Conservation (phyloP, 192 early-diverging fungal genomes). For the Gigaspora rosea region DNA sequence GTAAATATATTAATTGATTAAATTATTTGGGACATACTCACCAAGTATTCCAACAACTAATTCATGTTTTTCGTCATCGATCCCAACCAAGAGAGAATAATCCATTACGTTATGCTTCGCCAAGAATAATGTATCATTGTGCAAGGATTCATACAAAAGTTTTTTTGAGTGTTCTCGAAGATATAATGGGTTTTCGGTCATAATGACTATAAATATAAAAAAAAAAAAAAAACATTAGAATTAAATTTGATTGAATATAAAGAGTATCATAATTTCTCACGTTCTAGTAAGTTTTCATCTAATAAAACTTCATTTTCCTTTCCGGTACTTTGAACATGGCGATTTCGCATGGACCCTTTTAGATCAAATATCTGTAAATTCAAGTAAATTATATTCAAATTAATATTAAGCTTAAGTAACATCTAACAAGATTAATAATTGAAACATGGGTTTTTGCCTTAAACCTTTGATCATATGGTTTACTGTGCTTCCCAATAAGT, state of each 20-base stretch:
- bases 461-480: no score
- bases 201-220: constrained; percentile 43
- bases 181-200: constrained; percentile 86
- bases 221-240: background rate
- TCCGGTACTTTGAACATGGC: constrained; percentile 87
- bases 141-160: constrained; percentile 79
- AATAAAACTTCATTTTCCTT: constrained; percentile 83
- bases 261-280: constrained; percentile 40
- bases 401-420: no score
- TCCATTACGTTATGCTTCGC: constrained; percentile 97
- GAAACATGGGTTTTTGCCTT: no score
- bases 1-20: background rate
- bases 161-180: constrained; percentile 90
- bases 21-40: constrained; percentile 40
- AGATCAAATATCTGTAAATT: constrained; percentile 79
- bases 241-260: background rate
- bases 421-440: no score
- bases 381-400: constrained; percentile 1
- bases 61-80: constrained; percentile 83
- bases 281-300: constrained; percentile 92
- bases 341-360: constrained; percentile 93
- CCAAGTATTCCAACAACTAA: constrained; percentile 97
- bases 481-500: no score
- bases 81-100: constrained; percentile 93
- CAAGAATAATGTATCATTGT: constrained; percentile 94